Evolutionary conservation across 2,329 filamentous ascomycete genomes (phyloP).

Genomic region (Arthrobotrys iridis): DNA sequence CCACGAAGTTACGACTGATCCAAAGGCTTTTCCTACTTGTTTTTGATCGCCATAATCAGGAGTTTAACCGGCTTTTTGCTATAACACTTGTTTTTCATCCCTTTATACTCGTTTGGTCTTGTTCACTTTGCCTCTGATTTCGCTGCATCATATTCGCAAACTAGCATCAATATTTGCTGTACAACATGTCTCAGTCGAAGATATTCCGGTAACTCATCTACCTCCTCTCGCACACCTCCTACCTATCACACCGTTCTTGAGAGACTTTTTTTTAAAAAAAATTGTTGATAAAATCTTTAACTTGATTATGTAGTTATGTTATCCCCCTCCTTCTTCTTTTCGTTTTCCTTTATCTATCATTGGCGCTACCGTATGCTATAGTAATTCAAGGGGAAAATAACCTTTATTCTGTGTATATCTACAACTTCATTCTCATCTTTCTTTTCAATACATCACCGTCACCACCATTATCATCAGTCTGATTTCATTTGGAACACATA

Average conservation of each 20-base stretch:
- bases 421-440: neutral
- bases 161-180: conserved; percentile 17
- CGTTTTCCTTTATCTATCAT: neutral
- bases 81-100: neutral
- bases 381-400: conserved; percentile 9
- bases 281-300: neutral
- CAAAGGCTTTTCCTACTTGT: neutral
- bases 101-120: conserved; percentile 1
- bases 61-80: conserved; percentile 39
- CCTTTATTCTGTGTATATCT: conserved; percentile 39
- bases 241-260: neutral
- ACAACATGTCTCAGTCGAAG: neutral
- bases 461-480: too few relatives aligned
- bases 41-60: conserved; percentile 36
- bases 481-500: neutral
- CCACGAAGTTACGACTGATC: conserved; percentile 50
- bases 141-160: neutral
- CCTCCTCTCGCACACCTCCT: neutral
- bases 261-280: too few relatives aligned
- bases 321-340: neutral
- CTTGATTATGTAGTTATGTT: conserved; percentile 2
- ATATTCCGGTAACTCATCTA: neutral
- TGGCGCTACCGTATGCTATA: conserved; percentile 19
- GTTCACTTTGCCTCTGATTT: conserved; percentile 2
- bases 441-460: neutral